phyloP scores from a whole-genome alignment of 1,284 basidiomycete species.

The Ceratobasidium sp. region DNA sequence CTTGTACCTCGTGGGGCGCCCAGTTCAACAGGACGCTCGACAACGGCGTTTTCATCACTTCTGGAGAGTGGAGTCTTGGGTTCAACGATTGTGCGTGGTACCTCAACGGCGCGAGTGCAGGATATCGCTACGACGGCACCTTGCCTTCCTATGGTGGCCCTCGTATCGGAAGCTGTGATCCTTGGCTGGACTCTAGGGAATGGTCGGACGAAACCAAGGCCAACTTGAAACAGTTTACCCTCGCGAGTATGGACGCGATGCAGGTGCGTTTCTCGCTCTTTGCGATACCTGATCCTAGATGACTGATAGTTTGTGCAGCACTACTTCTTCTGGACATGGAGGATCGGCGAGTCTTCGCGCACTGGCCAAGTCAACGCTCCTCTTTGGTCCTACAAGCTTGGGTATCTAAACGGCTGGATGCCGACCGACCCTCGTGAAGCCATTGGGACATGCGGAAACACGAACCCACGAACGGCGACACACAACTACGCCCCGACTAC shows the following conservation, averaged over 20 bases:
- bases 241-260: constrained; percentile 62
- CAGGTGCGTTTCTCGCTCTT: constrained; percentile 44
- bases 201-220: constrained; percentile 68
- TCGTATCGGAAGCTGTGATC: constrained; percentile 52
- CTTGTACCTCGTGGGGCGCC: constrained; percentile 69
- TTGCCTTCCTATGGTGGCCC: constrained; percentile 44
- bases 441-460: constrained; percentile 68
- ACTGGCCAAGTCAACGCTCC: constrained; percentile 67
- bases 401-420: constrained; percentile 86
- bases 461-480: constrained; percentile 48
- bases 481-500: constrained; percentile 58
- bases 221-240: constrained; percentile 67
- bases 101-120: constrained; percentile 63
- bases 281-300: neutral
- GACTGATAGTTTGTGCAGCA: constrained; percentile 57
- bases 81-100: constrained; percentile 84
- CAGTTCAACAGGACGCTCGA: constrained; percentile 58
- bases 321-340: constrained; percentile 98
- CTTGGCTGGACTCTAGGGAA: constrained; percentile 74
- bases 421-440: constrained; percentile 80
- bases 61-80: constrained; percentile 82
- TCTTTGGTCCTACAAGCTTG: constrained; percentile 88
- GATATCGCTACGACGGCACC: constrained; percentile 53
- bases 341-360: constrained; percentile 67
- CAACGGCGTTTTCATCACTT: constrained; percentile 75